phyloP scores from a whole-genome alignment of 2,329 filamentous ascomycete species.

The Hymenoscyphus albidus region DNA sequence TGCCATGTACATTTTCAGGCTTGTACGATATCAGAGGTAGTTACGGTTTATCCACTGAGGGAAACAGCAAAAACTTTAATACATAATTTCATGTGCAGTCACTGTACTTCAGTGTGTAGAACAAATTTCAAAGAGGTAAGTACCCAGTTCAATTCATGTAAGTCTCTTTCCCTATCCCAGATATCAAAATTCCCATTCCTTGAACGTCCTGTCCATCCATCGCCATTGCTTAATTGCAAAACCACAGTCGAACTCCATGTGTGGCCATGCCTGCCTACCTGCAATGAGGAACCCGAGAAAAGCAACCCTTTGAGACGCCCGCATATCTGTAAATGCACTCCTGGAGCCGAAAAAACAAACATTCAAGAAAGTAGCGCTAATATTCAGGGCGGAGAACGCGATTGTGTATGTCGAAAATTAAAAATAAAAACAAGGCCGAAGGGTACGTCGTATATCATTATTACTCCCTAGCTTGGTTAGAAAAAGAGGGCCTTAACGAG shows the following conservation, averaged over 20 bases:
- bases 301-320: neutral
- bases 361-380: constrained; percentile 6
- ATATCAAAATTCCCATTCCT: neutral
- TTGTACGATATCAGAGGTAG: neutral
- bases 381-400: constrained; percentile 2
- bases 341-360: neutral
- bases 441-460: neutral
- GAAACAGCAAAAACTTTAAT: neutral
- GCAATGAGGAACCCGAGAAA: neutral
- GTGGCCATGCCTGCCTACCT: neutral
- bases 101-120: neutral
- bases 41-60: neutral
- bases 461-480: constrained; percentile 21
- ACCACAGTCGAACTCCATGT: neutral
- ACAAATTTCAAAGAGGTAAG: neutral
- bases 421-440: neutral
- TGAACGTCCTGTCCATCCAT: neutral
- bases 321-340: constrained; percentile 8
- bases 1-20: neutral
- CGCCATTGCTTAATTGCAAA: neutral
- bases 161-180: neutral
- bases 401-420: constrained; percentile 1
- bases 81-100: neutral
- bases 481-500: neutral
- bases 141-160: neutral